Conservation (phyloP, 1,284 basidiomycete genomes). For the Omphalotus olearius region DNA sequence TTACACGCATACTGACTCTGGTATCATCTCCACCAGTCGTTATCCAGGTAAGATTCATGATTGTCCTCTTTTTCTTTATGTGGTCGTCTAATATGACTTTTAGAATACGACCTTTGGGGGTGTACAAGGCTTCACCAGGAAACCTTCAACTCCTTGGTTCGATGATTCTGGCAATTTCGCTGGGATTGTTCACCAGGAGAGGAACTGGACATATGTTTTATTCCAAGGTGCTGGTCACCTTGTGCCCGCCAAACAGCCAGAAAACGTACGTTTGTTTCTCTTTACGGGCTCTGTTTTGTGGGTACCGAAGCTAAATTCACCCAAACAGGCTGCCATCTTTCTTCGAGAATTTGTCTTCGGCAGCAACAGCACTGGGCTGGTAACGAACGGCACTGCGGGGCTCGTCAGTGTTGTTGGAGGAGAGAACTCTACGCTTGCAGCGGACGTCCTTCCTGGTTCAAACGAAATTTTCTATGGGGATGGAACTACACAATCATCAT, state of each 20-base stretch:
- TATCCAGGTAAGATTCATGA: conserved; percentile 45
- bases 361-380: conserved; percentile 45
- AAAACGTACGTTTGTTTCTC: conserved; percentile 37
- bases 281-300: background rate
- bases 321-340: conserved; percentile 46
- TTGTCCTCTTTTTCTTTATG: background rate
- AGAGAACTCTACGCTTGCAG: conserved; percentile 37
- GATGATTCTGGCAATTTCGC: conserved; percentile 56
- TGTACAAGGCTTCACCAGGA: conserved; percentile 64
- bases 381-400: conserved; percentile 22
- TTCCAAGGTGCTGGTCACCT: conserved; percentile 57
- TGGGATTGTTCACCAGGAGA: conserved; percentile 70
- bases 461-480: conserved; percentile 49
- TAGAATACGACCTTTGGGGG: conserved; percentile 75
- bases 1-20: background rate
- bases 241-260: conserved; percentile 45
- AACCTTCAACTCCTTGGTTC: conserved; percentile 62
- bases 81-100: background rate
- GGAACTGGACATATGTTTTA: conserved; percentile 62
- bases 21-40: conserved; percentile 36
- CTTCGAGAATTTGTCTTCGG: conserved; percentile 60
- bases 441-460: conserved; percentile 43
- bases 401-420: conserved; percentile 48
- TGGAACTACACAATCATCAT: conserved; percentile 41
- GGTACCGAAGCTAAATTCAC: conserved; percentile 3